Conservation (phyloP, 352 stramenopile genomes). For the Phytophthora tubulina region DNA sequence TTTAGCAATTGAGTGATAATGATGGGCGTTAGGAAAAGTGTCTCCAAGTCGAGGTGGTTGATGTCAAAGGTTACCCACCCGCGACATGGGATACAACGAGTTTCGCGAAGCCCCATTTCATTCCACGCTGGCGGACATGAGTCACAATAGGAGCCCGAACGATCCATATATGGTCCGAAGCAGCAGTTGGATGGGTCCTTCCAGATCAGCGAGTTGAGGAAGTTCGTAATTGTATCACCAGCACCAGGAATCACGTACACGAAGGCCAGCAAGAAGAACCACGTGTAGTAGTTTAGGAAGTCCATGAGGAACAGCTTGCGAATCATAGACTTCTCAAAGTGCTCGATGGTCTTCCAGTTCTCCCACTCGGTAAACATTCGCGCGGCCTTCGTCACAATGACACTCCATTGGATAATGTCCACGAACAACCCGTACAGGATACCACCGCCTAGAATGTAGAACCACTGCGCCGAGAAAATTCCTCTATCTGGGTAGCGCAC, state of each 20-base stretch:
- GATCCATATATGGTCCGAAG: conserved; percentile 81
- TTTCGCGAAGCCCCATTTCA: conserved; percentile 44
- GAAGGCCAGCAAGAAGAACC: conserved; percentile 89
- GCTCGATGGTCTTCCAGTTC: conserved; percentile 88
- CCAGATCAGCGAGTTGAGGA: conserved; percentile 80
- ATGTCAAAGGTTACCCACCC: conserved; percentile 88
- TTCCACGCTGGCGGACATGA: conserved; percentile 77
- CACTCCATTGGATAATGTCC: conserved; percentile 84
- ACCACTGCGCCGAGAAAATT: conserved; percentile 84
- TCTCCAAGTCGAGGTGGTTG: conserved; percentile 82
- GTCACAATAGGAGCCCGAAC: conserved; percentile 52
- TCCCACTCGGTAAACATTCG: conserved; percentile 85
- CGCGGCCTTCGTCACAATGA: conserved; percentile 79
- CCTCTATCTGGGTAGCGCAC: conserved; percentile 72
- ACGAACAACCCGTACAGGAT: conserved; percentile 86
- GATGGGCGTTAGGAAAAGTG: conserved; percentile 84
- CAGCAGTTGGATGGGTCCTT: conserved; percentile 85
- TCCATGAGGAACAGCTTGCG: conserved; percentile 88
- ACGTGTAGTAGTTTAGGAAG: conserved; percentile 92
- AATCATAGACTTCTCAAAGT: conserved; percentile 83
- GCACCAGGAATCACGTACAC: conserved; percentile 84
- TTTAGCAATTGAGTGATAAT: conserved; percentile 85
- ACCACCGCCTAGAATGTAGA: conserved; percentile 79
- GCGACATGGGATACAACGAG: conserved; percentile 68
- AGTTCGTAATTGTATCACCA: conserved; percentile 86